Evolutionary conservation across 352 stramenopile genomes (phyloP).

Genomic region (Phytophthora quininea): DNA sequence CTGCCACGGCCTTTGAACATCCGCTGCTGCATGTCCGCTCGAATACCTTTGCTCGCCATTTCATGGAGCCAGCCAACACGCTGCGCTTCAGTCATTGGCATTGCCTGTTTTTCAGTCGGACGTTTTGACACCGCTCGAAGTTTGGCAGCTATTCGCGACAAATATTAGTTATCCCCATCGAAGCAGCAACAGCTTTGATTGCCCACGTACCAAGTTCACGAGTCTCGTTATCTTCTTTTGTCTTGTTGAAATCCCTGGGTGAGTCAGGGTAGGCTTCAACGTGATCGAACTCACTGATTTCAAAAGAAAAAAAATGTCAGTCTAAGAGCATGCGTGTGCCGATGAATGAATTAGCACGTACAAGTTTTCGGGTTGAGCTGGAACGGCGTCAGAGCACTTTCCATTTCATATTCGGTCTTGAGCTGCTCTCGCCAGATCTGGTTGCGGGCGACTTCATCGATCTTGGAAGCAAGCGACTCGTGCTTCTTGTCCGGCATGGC

Average conservation of each 20-base stretch:
- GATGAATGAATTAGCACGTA: constrained; percentile 28
- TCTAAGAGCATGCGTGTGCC: too few relatives aligned
- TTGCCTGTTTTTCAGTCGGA: constrained; percentile 62
- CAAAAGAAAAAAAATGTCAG: not conserved
- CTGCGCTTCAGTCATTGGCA: constrained; percentile 80
- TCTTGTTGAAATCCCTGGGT: constrained; percentile 77
- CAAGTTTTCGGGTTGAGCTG: constrained; percentile 85
- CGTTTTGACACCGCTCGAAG: constrained; percentile 71
- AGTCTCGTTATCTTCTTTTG: constrained; percentile 55
- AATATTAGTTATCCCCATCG: not conserved
- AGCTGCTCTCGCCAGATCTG: constrained; percentile 91
- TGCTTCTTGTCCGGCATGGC: constrained; percentile 78
- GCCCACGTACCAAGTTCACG: constrained; percentile 50
- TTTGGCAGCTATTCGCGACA: constrained; percentile 42
- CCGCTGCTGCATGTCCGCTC: constrained; percentile 74
- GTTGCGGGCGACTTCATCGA: constrained; percentile 84
- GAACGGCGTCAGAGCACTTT: constrained; percentile 77
- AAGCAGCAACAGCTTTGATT: not conserved
- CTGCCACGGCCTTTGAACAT: constrained; percentile 86
- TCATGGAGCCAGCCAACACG: constrained; percentile 82
- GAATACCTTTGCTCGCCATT: constrained; percentile 67
- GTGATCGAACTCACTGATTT: constrained; percentile 74
- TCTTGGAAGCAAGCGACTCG: constrained; percentile 80
- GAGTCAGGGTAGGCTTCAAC: constrained; percentile 75
- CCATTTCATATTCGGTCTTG: constrained; percentile 82